These are phyloP conservation scores for Nicotiana sylvestris DNA, from an alignment of 257 asterid species.

Conservation along the genomic window DNA sequence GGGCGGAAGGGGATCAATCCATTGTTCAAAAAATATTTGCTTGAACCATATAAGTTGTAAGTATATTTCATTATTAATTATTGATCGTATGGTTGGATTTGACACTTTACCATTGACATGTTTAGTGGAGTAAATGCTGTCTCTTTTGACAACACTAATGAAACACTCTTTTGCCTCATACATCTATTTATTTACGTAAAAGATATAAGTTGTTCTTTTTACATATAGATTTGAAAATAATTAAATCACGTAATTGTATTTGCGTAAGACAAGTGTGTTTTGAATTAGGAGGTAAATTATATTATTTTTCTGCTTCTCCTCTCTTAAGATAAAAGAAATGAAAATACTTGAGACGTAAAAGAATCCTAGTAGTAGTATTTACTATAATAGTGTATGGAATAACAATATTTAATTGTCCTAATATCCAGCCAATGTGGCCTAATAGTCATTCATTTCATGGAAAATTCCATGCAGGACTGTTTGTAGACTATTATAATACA, in stretches of 20 bases:
- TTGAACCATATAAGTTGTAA: too few species aligned
- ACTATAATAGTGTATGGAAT: too few species aligned
- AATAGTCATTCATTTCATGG: not conserved
- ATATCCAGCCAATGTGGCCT: not conserved
- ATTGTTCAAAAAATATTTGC: too few species aligned
- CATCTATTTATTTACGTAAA: not conserved
- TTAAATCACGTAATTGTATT: too few species aligned
- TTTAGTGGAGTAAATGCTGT: not conserved
- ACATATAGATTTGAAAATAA: too few species aligned
- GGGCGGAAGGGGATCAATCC: too few species aligned
- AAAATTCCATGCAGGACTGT: not conserved
- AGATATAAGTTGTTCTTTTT: not conserved
- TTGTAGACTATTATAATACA: not conserved
- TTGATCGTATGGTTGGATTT: not conserved
- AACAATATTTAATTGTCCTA: too few species aligned
- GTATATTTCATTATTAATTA: too few species aligned
- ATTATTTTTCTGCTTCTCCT: constrained; percentile 8
- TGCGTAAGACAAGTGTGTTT: too few species aligned
- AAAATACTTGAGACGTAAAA: too few species aligned
- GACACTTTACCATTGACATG: not conserved
- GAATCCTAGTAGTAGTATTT: too few species aligned
- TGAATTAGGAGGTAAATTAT: constrained; percentile 27
- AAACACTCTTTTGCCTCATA: not conserved
- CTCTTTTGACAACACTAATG: not conserved
- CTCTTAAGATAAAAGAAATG: not conserved